These are phyloP conservation scores for Quercus gilva DNA, from an alignment of 306 rosid genomes.

Conservation along the genomic window DNA sequence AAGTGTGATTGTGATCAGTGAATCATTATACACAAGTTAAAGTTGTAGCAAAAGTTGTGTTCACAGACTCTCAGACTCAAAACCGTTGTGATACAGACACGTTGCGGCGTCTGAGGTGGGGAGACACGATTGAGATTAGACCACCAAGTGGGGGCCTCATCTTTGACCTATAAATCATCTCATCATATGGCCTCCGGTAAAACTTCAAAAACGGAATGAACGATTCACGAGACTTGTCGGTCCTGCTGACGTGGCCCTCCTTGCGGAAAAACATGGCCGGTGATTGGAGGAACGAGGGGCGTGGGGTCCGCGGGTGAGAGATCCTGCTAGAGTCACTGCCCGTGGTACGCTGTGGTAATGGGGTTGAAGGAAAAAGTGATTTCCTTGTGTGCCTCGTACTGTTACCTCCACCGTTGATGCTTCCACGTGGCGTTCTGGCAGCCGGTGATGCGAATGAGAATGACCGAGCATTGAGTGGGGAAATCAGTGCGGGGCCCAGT, in stretches of 20 bases:
- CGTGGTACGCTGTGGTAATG: conserved; percentile 66
- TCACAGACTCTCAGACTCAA: conserved; percentile 9
- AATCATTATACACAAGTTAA: too few species aligned
- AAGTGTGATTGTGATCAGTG: rapidly evolving
- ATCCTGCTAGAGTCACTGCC: neutral
- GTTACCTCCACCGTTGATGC: conserved; percentile 25
- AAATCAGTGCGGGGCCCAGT: conserved; percentile 72
- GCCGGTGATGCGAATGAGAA: conserved; percentile 89
- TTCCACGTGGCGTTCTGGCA: conserved; percentile 61
- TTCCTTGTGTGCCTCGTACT: conserved; percentile 44
- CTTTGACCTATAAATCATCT: conserved; percentile 91
- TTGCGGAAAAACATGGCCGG: conserved; percentile 80
- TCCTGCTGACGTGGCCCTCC: conserved; percentile 53
- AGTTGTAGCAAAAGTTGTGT: too few species aligned
- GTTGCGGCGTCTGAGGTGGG: conserved; percentile 79
- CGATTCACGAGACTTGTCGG: conserved; percentile 64
- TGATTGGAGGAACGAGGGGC: conserved; percentile 80
- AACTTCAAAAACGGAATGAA: conserved; percentile 72
- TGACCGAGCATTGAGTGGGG: conserved; percentile 84
- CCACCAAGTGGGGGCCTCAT: conserved; percentile 99
- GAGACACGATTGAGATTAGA: conserved; percentile 86
- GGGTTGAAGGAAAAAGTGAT: conserved; percentile 76
- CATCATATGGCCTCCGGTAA: conserved; percentile 80
- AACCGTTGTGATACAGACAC: conserved; percentile 87
- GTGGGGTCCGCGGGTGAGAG: conserved; percentile 53